Percentiles rank a stretch among this genome's conserved stretches.
Conservation (phyloP, 768 basidiomycete species). For the Amanita fuliginea region DNA sequence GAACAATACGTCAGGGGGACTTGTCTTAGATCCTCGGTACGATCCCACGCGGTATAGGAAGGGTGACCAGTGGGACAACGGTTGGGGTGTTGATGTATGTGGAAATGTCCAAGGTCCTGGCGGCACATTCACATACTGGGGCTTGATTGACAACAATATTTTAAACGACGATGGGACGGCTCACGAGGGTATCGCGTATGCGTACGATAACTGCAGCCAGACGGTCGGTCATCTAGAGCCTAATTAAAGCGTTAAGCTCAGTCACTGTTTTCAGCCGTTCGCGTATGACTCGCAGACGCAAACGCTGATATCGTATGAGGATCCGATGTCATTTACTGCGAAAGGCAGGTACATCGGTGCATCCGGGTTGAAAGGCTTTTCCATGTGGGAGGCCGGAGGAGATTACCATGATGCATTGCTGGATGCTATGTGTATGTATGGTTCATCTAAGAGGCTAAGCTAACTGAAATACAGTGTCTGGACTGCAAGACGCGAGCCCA, state of each 20-base stretch:
- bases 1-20: conserved; percentile 14
- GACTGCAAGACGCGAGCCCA: not conserved
- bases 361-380: conserved; percentile 49
- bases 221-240: conserved; percentile 36
- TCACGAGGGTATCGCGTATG: conserved; percentile 32
- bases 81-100: conserved; percentile 40
- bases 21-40: conserved; percentile 45
- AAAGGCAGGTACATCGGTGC: conserved; percentile 53
- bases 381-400: conserved; percentile 64
- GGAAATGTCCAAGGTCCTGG: conserved; percentile 40
- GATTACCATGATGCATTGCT: conserved; percentile 53
- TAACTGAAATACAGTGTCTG: conserved; percentile 2
- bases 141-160: conserved; percentile 45
- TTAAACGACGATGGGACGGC: conserved; percentile 33
- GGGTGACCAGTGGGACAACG: conserved; percentile 50
- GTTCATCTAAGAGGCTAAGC: not conserved
- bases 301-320: conserved; percentile 57
- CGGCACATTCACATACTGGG: conserved; percentile 57
- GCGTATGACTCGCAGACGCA: conserved; percentile 46
- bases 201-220: conserved; percentile 59
- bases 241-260: not conserved
- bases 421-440: conserved; percentile 38
- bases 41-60: conserved; percentile 27
- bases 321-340: conserved; percentile 43
- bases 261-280: conserved; percentile 39